phyloP scores from a whole-genome alignment of 805 yeast species.

The Sugiyamaella boreocaroliniensis region DNA sequence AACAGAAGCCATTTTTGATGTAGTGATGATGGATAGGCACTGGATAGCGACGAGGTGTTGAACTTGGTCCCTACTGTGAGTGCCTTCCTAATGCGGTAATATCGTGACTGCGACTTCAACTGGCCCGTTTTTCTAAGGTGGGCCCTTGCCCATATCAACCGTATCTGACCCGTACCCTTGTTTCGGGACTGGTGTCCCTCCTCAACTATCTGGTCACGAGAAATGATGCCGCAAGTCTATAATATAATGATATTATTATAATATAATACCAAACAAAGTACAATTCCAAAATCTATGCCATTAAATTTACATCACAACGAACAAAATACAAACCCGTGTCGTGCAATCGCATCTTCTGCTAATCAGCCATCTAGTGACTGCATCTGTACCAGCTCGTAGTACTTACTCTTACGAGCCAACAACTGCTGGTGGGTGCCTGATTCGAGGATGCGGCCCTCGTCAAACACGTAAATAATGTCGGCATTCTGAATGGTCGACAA shows the following conservation, averaged over 20 bases:
- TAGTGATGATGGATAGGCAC: not conserved
- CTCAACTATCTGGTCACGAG: no score
- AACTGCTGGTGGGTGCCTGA: slow-evolving; percentile 47
- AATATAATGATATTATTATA: no score
- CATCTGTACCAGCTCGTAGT: slow-evolving; percentile 35
- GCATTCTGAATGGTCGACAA: slow-evolving; percentile 63
- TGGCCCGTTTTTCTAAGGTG: no score
- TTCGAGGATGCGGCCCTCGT: slow-evolving; percentile 56
- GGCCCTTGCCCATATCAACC: no score
- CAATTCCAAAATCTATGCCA: no score
- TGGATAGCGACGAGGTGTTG: not conserved
- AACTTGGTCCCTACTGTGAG: not conserved
- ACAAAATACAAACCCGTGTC: slow-evolving; percentile 1
- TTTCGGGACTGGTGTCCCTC: no score
- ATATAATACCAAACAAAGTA: no score
- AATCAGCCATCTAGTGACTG: slow-evolving; percentile 30
- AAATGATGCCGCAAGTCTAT: no score
- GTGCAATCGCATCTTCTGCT: no score
- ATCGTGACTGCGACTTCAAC: not conserved
- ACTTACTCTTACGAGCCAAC: slow-evolving; percentile 32
- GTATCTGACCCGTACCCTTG: no score
- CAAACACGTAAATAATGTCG: slow-evolving; percentile 52
- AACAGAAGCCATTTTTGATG: not conserved
- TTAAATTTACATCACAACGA: not conserved
- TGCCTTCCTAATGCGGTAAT: not conserved